Conservation (phyloP, 352 stramenopile genomes). For the Pythium dissimile region DNA sequence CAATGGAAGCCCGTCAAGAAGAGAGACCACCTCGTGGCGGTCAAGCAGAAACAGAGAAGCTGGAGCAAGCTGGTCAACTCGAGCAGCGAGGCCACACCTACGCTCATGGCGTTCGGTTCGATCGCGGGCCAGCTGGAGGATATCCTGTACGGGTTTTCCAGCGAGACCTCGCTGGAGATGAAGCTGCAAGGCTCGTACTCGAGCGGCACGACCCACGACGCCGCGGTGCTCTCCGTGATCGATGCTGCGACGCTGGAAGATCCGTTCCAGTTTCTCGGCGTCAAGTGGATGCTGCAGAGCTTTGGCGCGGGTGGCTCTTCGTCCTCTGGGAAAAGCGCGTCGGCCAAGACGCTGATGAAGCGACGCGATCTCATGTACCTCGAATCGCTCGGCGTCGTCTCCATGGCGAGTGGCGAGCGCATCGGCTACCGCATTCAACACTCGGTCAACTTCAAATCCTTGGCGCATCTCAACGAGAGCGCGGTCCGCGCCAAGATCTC, state of each 20-base stretch:
- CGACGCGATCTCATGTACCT: conserved; percentile 53
- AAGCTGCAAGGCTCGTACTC: conserved; percentile 54
- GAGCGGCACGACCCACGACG: conserved; percentile 37
- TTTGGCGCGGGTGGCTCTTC: conserved; percentile 24
- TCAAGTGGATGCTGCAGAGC: conserved; percentile 50
- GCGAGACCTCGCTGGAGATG: conserved; percentile 49
- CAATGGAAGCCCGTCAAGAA: conserved; percentile 69
- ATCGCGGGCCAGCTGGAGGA: conserved; percentile 55
- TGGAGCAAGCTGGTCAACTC: conserved; percentile 1
- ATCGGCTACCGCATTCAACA: conserved; percentile 64
- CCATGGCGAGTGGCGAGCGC: conserved; percentile 29
- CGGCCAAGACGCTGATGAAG: conserved; percentile 34
- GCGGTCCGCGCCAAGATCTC: conserved; percentile 44
- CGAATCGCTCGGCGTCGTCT: conserved; percentile 41
- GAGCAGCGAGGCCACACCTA: conserved; percentile 21
- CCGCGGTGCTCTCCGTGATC: conserved; percentile 38
- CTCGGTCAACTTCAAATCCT: conserved; percentile 55
- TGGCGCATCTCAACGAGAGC: conserved; percentile 35
- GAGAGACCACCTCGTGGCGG: conserved; percentile 49
- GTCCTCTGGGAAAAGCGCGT: conserved; percentile 8
- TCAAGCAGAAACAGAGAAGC: conserved; percentile 42
- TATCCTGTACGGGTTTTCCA: conserved; percentile 52
- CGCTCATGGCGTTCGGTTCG: conserved; percentile 40
- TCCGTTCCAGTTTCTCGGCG: conserved; percentile 51
- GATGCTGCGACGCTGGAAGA: conserved; percentile 32